Percentiles rank a stretch among this genome's conserved stretches.
Conservation (phyloP, 2,329 filamentous ascomycete species). For the Phyllosticta citriasiana region DNA sequence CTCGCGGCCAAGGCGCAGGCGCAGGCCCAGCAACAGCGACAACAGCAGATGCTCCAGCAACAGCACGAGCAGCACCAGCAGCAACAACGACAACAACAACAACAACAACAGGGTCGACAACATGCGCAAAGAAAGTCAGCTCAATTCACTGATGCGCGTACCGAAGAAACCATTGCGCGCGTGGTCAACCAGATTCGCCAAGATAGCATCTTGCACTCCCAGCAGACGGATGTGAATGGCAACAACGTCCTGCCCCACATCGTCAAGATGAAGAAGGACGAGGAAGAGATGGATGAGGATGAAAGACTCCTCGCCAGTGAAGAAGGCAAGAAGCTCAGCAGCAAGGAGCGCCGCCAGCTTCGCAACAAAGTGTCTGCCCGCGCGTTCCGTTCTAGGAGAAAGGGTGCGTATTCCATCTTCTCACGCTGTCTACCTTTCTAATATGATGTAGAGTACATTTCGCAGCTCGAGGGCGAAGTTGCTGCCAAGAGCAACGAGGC, state of each 20-base stretch:
- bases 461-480: constrained; percentile 84
- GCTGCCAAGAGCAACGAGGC: constrained; percentile 75
- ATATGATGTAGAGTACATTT: constrained; percentile 75
- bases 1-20: constrained; percentile 23
- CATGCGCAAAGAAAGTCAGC: constrained; percentile 23
- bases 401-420: constrained; percentile 55
- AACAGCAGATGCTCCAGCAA: constrained; percentile 43
- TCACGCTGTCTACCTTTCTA: constrained; percentile 31
- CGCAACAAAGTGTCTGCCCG: constrained; percentile 98
- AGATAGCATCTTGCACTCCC: constrained; percentile 48
- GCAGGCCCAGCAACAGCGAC: constrained; percentile 24
- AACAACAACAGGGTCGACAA: constrained; percentile 19
- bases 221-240: constrained; percentile 37
- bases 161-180: constrained; percentile 86
- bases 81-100: constrained; percentile 26
- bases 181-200: constrained; percentile 87
- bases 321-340: constrained; percentile 97
- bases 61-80: constrained; percentile 40
- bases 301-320: constrained; percentile 90
- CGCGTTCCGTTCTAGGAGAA: constrained; percentile 94
- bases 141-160: constrained; percentile 34
- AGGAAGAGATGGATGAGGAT: constrained; percentile 98
- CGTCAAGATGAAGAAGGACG: constrained; percentile 74
- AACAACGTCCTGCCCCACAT: constrained; percentile 52
- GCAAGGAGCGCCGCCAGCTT: constrained; percentile 93